Base-by-base conservation (phyloP, 108 stramenopile genomes). In the Pseudonitzschia pungens region DNA sequence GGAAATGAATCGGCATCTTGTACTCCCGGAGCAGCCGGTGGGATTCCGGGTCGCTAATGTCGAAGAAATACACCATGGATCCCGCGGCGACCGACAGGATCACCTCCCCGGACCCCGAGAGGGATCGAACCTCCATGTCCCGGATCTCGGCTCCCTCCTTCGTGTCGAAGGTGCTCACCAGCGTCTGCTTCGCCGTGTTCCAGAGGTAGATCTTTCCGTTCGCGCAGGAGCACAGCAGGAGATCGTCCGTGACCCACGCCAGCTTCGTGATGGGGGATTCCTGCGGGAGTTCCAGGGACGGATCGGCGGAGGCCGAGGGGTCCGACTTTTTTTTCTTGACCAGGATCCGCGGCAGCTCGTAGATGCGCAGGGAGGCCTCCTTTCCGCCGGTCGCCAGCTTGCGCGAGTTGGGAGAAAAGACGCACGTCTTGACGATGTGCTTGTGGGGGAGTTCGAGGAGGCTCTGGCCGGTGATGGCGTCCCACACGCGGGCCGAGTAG, bases 401-500 rank as follows among this genome's bases (percentile, higher is more conserved):
- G 24, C 76, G 80, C 26, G 89, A 85, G 68, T 95, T 90, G 9
- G 78, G 83, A 22, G 93, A 88, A 84, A 99, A 98, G 65, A 92
- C 94, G 31, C 95, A 84, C 1, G 94, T 88, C 84, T 98, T 99
- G 57, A 99, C 98, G 40, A 99, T 96, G 77, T 99, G 98, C 54
- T 87, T 86, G 83, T 99, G 98, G 6, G 88, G 81, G 64, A 98
- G 89, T 43, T 85, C 83, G 41, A 84, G 76, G 65, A 95, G 71
- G 26, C 58, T 65, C 26, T 82, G 59, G 40, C 95, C 96, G 0
- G 95, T 98, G 53, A 95, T 95, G 22, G 90, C 96, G 73, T 94
- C 94, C 91, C 94, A 96, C 4, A 96, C 89, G 45, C 87, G 80
- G 36, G 86, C 92, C 41, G 79, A 82, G 65, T 91, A 94, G 75